phyloP scores from a whole-genome alignment of 768 basidiomycete species.

The Pleurotus tuber-regium region DNA sequence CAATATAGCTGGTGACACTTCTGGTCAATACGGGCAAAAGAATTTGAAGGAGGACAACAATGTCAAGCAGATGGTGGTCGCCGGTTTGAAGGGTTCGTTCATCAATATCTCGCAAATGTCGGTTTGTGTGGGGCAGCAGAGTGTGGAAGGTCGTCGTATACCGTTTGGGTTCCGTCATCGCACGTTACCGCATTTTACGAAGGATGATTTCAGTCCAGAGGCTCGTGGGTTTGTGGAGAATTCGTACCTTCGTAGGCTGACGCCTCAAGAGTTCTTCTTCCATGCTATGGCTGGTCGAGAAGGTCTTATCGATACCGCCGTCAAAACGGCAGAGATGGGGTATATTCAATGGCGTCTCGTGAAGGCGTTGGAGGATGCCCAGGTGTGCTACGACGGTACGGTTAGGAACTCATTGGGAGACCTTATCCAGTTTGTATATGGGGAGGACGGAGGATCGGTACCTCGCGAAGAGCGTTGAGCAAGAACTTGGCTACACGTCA shows the following conservation, averaged over 20 bases:
- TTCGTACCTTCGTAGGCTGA: slow-evolving; percentile 93
- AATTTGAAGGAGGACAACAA: slow-evolving; percentile 99
- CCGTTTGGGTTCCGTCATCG: slow-evolving; percentile 98
- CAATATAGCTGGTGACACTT: slow-evolving; percentile 92
- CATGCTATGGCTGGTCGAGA: slow-evolving; percentile 99
- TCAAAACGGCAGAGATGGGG: slow-evolving; percentile 98
- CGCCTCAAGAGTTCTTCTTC: slow-evolving; percentile 99
- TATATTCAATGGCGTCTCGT: slow-evolving; percentile 98
- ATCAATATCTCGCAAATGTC: slow-evolving; percentile 99
- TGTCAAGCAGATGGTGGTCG: slow-evolving; percentile 99
- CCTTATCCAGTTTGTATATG: slow-evolving; percentile 94
- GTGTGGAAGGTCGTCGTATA: slow-evolving; percentile 97
- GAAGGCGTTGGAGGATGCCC: slow-evolving; percentile 96
- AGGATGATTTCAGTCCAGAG: slow-evolving; percentile 98
- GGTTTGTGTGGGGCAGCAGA: slow-evolving; percentile 97
- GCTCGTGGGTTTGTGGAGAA: slow-evolving; percentile 99
- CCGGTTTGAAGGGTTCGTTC: slow-evolving; percentile 97
- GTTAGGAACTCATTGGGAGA: slow-evolving; percentile 97
- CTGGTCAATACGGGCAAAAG: slow-evolving; percentile 94
- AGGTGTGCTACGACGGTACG: slow-evolving; percentile 97
- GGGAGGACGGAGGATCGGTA: slow-evolving; percentile 83
- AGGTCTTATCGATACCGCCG: too few relatives aligned
- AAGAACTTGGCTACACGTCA: slow-evolving; percentile 90
- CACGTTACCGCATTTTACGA: slow-evolving; percentile 94
- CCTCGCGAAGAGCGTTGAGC: slow-evolving; percentile 85